Conservation (phyloP, 176 grass and related monocot genomes). For the Canna indica region DNA sequence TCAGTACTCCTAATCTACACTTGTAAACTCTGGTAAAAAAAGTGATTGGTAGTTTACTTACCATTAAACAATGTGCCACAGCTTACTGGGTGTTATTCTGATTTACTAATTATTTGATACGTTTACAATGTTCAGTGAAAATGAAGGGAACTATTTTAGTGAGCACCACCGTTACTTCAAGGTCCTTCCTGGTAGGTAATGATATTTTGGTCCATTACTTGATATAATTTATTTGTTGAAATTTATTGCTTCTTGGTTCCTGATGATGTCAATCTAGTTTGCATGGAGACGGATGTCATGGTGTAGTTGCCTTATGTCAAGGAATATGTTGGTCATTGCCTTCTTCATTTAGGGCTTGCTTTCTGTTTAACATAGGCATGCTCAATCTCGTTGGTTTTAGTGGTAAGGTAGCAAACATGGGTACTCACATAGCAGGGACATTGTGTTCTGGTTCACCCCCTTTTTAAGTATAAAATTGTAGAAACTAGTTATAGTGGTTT, state of each 20-base stretch:
- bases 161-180: constrained; percentile 42
- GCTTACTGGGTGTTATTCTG: neutral
- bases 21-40: neutral
- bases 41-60: constrained; percentile 11
- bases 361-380: neutral
- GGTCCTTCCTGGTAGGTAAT: constrained; percentile 66
- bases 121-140: constrained; percentile 31
- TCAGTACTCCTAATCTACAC: constrained; percentile 8
- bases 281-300: neutral
- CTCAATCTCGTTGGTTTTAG: neutral
- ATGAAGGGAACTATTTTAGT: constrained; percentile 25
- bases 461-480: neutral
- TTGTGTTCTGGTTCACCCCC: too few relatives aligned
- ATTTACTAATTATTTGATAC: constrained; percentile 14
- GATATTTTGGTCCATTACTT: neutral
- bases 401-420: neutral
- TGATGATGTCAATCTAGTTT: neutral
- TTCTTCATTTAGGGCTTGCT: neutral
- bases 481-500: neutral
- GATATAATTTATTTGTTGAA: neutral
- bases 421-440: too few relatives aligned
- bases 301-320: neutral
- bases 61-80: neutral
- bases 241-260: neutral
- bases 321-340: neutral